Evolutionary conservation across 2,329 filamentous ascomycete species (phyloP).

Genomic region (Achaetomium macrosporum): DNA sequence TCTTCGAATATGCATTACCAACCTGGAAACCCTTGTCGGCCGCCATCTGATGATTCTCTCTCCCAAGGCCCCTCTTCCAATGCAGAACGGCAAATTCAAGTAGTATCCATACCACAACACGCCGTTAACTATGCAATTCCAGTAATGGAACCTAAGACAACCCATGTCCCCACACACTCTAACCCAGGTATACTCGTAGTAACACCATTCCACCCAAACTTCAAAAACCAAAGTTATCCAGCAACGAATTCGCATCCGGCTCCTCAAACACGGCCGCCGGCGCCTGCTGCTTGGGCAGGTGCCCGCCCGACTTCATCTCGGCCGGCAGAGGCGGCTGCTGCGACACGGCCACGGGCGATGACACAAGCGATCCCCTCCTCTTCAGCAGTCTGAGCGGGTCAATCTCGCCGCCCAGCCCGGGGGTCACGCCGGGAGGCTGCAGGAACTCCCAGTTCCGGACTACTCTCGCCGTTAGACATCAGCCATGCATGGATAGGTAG

Average conservation of each 20-base stretch:
- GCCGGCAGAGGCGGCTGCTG: conserved; percentile 28
- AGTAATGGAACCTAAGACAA: not conserved
- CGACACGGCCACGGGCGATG: conserved; percentile 30
- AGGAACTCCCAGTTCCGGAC: conserved; percentile 81
- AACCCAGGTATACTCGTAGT: not conserved
- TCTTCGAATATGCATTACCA: too few relatives aligned
- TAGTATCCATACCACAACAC: not conserved
- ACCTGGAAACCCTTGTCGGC: too few relatives aligned
- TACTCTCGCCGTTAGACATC: conserved; percentile 27
- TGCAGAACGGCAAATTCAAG: not conserved
- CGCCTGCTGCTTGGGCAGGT: conserved; percentile 38
- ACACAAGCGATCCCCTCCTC: conserved; percentile 67
- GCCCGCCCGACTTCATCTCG: conserved; percentile 38
- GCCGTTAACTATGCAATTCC: conserved; percentile 4
- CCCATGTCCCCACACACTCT: not conserved
- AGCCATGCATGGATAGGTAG: not conserved
- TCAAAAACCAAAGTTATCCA: conserved; percentile 91
- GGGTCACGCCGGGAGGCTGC: conserved; percentile 34
- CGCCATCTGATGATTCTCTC: too few relatives aligned
- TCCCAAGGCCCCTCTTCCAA: too few relatives aligned
- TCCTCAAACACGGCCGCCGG: conserved; percentile 80
- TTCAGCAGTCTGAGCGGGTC: conserved; percentile 64
- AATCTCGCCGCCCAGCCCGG: conserved; percentile 42
- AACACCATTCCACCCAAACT: not conserved
- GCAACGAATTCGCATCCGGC: conserved; percentile 79